phyloP scores from a whole-genome alignment of 176 grass and related monocot species.

The Oryza meridionalis region DNA sequence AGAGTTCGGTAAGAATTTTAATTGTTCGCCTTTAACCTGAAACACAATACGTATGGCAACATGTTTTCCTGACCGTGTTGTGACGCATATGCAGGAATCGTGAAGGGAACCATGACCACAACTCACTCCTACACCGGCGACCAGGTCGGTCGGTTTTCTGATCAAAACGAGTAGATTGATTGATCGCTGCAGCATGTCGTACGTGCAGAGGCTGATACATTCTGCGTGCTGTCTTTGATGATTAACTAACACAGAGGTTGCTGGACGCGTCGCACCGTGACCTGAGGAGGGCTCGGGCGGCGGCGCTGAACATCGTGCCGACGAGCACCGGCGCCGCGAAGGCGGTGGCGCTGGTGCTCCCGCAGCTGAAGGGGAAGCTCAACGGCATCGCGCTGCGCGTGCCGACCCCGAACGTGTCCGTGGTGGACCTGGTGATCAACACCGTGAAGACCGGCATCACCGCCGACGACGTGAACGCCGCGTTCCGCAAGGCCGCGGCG shows the following conservation, averaged over 20 bases:
- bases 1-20: conserved; percentile 69
- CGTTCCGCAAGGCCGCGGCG: conserved; percentile 74
- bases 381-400: conserved; percentile 98
- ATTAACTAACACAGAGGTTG: conserved; percentile 59
- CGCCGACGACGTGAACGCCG: conserved; percentile 81
- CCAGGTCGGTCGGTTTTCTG: conserved; percentile 56
- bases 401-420: conserved; percentile 96
- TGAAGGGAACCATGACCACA: conserved; percentile 99
- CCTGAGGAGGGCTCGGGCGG: conserved; percentile 75
- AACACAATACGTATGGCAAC: background rate
- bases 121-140: conserved; percentile 98
- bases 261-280: conserved; percentile 96
- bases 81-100: conserved; percentile 52
- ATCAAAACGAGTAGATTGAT: background rate
- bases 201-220: no score
- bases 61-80: background rate
- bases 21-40: background rate
- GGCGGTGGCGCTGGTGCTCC: conserved; percentile 91
- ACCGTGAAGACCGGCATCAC: conserved; percentile 83
- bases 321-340: conserved; percentile 94
- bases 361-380: conserved; percentile 93
- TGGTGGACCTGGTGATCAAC: conserved; percentile 94
- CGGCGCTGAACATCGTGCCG: conserved; percentile 96
- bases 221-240: no score
- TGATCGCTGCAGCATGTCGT: background rate